Percentiles rank a stretch among this genome's conserved stretches.
phyloP scores from a whole-genome alignment of 2,329 filamentous ascomycete species.

The Biscogniauxia marginata region DNA sequence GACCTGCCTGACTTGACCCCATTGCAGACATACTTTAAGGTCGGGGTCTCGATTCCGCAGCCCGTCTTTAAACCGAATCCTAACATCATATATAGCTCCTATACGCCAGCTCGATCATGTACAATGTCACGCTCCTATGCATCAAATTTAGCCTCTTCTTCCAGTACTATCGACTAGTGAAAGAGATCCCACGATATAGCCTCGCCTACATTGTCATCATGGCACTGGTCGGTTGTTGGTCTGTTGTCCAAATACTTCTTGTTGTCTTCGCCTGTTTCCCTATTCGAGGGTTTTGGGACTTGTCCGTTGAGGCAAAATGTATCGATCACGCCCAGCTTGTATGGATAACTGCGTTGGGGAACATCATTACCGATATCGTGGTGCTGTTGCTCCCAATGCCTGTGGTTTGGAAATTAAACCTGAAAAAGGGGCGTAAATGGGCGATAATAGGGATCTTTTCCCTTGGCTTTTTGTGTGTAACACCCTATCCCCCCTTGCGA shows the following conservation, averaged over 20 bases:
- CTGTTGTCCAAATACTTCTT: slow-evolving; percentile 14
- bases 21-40: slow-evolving; percentile 12
- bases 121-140: slow-evolving; percentile 17
- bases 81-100: slow-evolving; percentile 16
- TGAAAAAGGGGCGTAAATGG: slow-evolving; percentile 20
- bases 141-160: slow-evolving; percentile 25
- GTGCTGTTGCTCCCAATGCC: slow-evolving; percentile 23
- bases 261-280: slow-evolving; percentile 21
- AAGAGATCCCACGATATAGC: slow-evolving; percentile 18
- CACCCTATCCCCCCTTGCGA: background rate
- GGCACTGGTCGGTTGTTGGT: slow-evolving; percentile 17
- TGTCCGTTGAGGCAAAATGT: slow-evolving; percentile 3
- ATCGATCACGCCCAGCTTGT: slow-evolving; percentile 13
- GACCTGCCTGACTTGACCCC: slow-evolving; percentile 4
- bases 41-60: slow-evolving; percentile 3
- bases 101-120: slow-evolving; percentile 17
- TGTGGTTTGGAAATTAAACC: slow-evolving; percentile 20
- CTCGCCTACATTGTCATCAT: slow-evolving; percentile 15
- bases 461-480: slow-evolving; percentile 23
- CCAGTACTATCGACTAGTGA: slow-evolving; percentile 24
- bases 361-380: slow-evolving; percentile 23
- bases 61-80: background rate
- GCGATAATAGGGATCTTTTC: slow-evolving; percentile 19
- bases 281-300: slow-evolving; percentile 14
- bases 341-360: slow-evolving; percentile 22